Conservation (phyloP, 441 rosid species). For the Mallotus japonicus region DNA sequence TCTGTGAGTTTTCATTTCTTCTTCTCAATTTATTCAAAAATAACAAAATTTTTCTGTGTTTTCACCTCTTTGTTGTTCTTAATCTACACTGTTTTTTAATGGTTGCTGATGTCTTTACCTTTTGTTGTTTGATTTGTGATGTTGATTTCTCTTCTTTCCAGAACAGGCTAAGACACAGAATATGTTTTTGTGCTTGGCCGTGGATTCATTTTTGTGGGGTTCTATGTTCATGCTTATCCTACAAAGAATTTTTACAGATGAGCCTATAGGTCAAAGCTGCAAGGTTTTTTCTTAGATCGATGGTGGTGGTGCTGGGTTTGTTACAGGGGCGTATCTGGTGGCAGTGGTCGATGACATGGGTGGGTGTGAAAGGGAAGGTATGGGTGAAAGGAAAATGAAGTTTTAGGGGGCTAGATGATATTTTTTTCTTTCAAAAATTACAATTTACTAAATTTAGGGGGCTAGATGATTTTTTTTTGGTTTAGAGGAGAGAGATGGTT, state of each 20-base stretch:
- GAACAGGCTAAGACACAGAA: constrained; percentile 22
- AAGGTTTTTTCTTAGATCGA: constrained; percentile 7
- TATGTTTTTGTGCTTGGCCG: background rate
- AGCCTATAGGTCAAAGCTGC: constrained; percentile 20
- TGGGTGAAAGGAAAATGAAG: too few species aligned
- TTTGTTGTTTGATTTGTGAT: constrained; percentile 1
- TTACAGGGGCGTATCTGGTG: too few species aligned
- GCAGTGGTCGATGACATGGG: too few species aligned
- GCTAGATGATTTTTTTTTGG: too few species aligned
- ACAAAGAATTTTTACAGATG: constrained; percentile 22
- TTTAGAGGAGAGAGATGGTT: too few species aligned
- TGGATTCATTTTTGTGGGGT: too few species aligned
- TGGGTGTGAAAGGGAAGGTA: too few species aligned
- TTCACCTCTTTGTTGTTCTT: constrained; percentile 15
- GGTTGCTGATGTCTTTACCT: background rate
- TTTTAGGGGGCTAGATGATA: too few species aligned
- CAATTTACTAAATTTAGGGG: too few species aligned
- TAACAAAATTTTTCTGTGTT: constrained; percentile 34
- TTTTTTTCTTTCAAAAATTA: too few species aligned
- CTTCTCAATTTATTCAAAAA: constrained; percentile 38
- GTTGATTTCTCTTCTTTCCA: constrained; percentile 22
- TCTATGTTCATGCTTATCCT: background rate
- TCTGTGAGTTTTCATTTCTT: constrained; percentile 33
- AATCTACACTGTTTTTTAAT: background rate
- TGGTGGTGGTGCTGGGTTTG: too few species aligned